Evolutionary conservation across 306 rosid genomes (phyloP).

Genomic region (Glycyrrhiza uralensis): DNA sequence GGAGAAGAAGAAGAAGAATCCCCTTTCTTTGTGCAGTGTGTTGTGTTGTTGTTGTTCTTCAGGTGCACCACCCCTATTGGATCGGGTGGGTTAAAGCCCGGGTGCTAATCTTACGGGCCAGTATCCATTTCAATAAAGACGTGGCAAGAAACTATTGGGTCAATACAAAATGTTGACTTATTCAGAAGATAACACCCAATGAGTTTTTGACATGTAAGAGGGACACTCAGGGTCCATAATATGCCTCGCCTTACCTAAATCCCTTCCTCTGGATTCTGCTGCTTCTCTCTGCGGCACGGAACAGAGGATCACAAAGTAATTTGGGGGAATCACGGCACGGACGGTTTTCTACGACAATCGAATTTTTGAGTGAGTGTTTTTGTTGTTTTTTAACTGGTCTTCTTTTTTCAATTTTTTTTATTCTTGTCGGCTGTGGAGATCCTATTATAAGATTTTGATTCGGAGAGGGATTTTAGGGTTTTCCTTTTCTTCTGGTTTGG

Average conservation of each 20-base stretch:
- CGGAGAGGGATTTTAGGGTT: slow-evolving; percentile 35
- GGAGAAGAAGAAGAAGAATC: not conserved
- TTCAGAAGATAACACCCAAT: not conserved
- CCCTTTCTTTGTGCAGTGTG: not conserved
- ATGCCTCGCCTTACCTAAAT: slow-evolving; percentile 47
- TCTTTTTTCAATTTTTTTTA: too few relatives aligned
- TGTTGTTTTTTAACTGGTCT: not conserved
- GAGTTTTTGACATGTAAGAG: slow-evolving; percentile 21
- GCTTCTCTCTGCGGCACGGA: slow-evolving; percentile 23
- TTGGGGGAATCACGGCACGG: not conserved
- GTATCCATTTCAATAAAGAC: slow-evolving; percentile 29
- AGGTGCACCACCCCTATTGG: slow-evolving; percentile 32
- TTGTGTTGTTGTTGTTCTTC: not conserved
- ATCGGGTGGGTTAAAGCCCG: slow-evolving; percentile 21
- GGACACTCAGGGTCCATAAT: slow-evolving; percentile 46
- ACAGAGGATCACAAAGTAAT: not conserved
- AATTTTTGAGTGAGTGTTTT: slow-evolving; percentile 49
- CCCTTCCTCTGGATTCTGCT: slow-evolving; percentile 33
- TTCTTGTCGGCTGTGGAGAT: not conserved
- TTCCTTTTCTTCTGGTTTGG: slow-evolving; percentile 9
- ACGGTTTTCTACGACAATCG: slow-evolving; percentile 36
- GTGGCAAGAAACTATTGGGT: slow-evolving; percentile 30
- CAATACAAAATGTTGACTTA: slow-evolving; percentile 45
- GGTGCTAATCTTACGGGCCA: slow-evolving; percentile 27
- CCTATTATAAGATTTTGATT: slow-evolving; percentile 17